Evolutionary conservation across 345 rosid species (phyloP), one percentile per base, ranked within the genome.

Genomic region (Eutrema japonicum): DNA sequence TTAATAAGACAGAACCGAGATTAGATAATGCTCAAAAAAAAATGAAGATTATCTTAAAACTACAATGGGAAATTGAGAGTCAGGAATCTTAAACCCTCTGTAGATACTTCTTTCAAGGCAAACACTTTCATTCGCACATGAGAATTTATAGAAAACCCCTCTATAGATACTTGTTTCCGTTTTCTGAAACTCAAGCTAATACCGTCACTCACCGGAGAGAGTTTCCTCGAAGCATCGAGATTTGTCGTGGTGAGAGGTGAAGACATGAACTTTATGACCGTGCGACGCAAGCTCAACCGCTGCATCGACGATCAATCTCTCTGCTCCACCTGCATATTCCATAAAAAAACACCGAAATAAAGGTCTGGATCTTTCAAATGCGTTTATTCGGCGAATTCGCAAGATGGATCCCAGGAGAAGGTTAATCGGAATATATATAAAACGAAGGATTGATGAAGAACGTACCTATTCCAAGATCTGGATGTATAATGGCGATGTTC

Each of bases 181-280:
- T 7, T 36, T 54, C 50, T 29, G 50, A 56, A 68, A 32, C 5
- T 32, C 5, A 40, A 68, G 48, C 64, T 13, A 65, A 65, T 29
- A 71, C 38, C 7, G 35, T 33, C 52, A 68, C 77, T 75, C 64
- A 86, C 96, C 96, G 0, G 86, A 76, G 54, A 90, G 77, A 63
- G 96, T 89, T 88, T 94, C 97, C 85, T 94, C 98, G 78, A 94
- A 91, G 75, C 97, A 94, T 63, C 93, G 81, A 68, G 69, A 84
- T 75, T 77, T 85, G 56, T 94, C 97, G 75, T 88, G 96, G 83
- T 91, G 96, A 78, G 98, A 85, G 2, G 98, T 91, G 68, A 89
- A 91, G 29, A 94, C 73, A 77, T 88, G 96, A 80, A 94, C 96
- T 45, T 83, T 79, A 60, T 91, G 98, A 41, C 96, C 98, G 10